Percentiles rank a stretch among this genome's conserved stretches.
Conservation (phyloP, 2,329 filamentous ascomycete genomes). For the Verticillium klebahnii region DNA sequence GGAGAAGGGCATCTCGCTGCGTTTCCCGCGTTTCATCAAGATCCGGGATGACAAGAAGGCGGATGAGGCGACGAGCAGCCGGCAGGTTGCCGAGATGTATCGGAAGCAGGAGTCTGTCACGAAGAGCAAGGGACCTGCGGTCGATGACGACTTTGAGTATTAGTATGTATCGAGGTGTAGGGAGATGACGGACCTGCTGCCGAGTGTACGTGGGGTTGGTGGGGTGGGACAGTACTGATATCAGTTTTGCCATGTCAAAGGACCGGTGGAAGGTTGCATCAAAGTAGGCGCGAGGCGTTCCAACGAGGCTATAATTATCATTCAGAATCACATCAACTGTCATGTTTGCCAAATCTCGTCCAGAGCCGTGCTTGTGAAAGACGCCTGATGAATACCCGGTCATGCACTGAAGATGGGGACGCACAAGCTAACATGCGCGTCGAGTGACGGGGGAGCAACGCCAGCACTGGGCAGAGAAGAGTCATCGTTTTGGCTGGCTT, state of each 20-base stretch:
- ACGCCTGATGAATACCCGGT: no score
- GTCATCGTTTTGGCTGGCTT: no score
- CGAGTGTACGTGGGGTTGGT: not conserved
- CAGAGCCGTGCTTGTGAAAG: no score
- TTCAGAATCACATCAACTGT: not conserved
- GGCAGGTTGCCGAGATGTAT: slow-evolving; percentile 96
- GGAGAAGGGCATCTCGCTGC: slow-evolving; percentile 76
- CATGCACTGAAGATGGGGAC: no score
- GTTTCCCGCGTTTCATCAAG: slow-evolving; percentile 92
- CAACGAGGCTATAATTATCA: no score
- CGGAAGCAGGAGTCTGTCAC: slow-evolving; percentile 85
- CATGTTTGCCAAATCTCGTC: not conserved
- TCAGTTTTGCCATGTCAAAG: not conserved
- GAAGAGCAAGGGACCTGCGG: slow-evolving; percentile 79
- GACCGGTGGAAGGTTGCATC: not conserved
- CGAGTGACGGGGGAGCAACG: no score
- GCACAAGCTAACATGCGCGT: no score
- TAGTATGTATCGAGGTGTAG: slow-evolving; percentile 31
- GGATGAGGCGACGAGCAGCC: slow-evolving; percentile 78
- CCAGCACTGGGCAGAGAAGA: no score
- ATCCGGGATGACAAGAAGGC: slow-evolving; percentile 93
- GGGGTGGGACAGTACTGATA: not conserved
- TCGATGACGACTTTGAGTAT: slow-evolving; percentile 98
- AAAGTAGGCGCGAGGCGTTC: not conserved
- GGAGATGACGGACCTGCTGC: not conserved